Base-by-base conservation (phyloP, 371 early-diverging fungal species). In the Syncephalis fuscata region DNA sequence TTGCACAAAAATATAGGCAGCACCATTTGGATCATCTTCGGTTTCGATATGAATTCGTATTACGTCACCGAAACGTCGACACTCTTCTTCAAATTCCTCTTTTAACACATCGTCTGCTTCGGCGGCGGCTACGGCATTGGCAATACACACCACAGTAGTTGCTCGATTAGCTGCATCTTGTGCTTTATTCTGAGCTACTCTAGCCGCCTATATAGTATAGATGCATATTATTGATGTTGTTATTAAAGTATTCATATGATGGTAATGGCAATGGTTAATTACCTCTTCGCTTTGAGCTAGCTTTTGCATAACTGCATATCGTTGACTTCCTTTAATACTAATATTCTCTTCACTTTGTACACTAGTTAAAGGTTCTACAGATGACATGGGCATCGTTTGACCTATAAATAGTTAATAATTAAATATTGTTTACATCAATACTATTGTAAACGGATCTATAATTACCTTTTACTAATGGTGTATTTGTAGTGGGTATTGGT, bases 301-400 rank as follows among this genome's bases (percentile, higher is more conserved):
- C 57, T 79, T 79, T 48, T 80, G 80, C 81, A 82, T 80, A n/a
- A 81, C 68, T 25, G 64, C 59, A 50, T 70, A 74, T 20, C 81
- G 65, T 55, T 79, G 71, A 42, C 67, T 76, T 3, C 67, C 66
- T 38, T 57, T 68, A 46, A 79, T 76, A 16, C 70, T 64, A 53
- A 78, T 63, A 53, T 76, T 70, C 48, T 79, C 81, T 51, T 83
- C 82, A 24, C 74, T 62, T 14, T 69, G 64, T 11, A 71, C 73
- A 1, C 66, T 66, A 40, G 67, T 68, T 17, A 60, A 51, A 7
- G 32, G 32, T 32, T 32, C 32, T 11, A 32, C 32, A 4, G 32
- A 11, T 11, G 32, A 11, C 11, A 32, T 32, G 4, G 32, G 4
- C 32, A 32, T 32, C 7, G 32, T 7, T 32, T 32, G 32, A 7